phyloP scores from a whole-genome alignment of 2,329 filamentous ascomycete genomes.

The Dothistroma septosporum region DNA sequence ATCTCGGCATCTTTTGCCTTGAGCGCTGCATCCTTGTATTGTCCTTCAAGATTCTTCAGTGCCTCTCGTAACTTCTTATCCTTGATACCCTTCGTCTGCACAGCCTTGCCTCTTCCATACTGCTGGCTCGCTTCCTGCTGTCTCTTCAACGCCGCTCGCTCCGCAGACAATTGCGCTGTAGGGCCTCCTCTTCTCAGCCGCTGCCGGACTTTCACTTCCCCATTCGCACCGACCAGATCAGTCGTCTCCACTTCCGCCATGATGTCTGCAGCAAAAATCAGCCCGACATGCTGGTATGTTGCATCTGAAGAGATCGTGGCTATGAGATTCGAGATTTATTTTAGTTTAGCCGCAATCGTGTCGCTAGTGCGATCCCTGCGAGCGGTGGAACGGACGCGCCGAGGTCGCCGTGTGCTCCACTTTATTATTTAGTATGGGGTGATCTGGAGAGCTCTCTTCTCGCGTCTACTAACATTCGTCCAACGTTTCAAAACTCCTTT shows the following conservation, averaged over 20 bases:
- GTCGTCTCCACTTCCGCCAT: slow-evolving; percentile 25
- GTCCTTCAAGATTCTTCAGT: slow-evolving; percentile 71
- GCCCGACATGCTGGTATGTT: slow-evolving; percentile 6
- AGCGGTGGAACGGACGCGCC: background rate
- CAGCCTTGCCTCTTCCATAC: slow-evolving; percentile 79
- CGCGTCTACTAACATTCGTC: background rate
- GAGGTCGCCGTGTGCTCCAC: background rate
- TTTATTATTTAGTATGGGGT: background rate
- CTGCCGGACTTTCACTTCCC: slow-evolving; percentile 24
- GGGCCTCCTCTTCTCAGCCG: slow-evolving; percentile 25
- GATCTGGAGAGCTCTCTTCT: background rate
- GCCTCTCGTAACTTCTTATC: slow-evolving; percentile 88
- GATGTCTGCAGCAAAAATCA: background rate
- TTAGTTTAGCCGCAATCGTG: background rate
- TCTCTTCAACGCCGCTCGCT: slow-evolving; percentile 33
- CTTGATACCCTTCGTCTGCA: slow-evolving; percentile 67
- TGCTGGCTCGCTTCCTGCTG: slow-evolving; percentile 41
- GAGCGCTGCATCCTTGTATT: slow-evolving; percentile 74
- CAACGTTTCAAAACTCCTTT: slow-evolving; percentile 1
- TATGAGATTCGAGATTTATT: background rate
- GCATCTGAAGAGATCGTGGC: background rate
- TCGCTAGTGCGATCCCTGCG: background rate
- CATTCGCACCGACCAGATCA: slow-evolving; percentile 27
- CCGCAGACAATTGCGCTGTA: slow-evolving; percentile 31
- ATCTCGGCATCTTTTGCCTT: slow-evolving; percentile 95